Evolutionary conservation across 352 stramenopile species (phyloP), one percentile per base, ranked within the genome.

Genomic region (Globisporangium mamillatum): DNA sequence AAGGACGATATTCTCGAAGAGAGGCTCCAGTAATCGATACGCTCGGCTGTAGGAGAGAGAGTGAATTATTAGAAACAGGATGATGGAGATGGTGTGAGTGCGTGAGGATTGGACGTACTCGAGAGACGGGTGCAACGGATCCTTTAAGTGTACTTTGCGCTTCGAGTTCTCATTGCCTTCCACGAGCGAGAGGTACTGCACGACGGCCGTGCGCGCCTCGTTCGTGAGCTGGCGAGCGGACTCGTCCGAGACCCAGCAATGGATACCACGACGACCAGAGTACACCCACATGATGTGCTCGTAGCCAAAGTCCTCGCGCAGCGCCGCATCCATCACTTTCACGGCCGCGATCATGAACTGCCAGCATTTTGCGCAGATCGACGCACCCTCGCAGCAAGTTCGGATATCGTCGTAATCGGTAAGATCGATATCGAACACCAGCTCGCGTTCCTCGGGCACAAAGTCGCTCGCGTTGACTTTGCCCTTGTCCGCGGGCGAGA

Each of bases 341-440:
- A 99, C 88, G 10, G 98, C 98, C 58, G 97, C 97, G 22, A 92
- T 81, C 97, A 99, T 99, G 72, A 99, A 99, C 41, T 84, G 88
- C 98, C 98, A 99, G 85, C 98, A 99, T 65, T 89, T 88, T n/a
- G 68, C 57, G 74, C 96, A 99, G 41, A 98, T 98, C 66, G 86
- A 67, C 4, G 94, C 94, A 32, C 89, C 93, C 29, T 87, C 80
- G 74, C 94, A 98, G 82, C 97, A 99, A 50, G 95, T 98, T 34
- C 98, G 92, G 54, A 99, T 97, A 72, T 98, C 95, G 77, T 99
- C 98, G 90, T 99, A 99, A 81, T 99, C 98, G 0, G 97, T 99
- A 10, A 99, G 79, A 97, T 99, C 98, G 73, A 99, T 99, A 96
- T 99, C 98, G 75, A 99, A 99, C 34, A 99, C 97, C 18, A 99